These are phyloP conservation scores for Ilex aquifolium DNA, from an alignment of 257 asterid species.

Conservation along the genomic window DNA sequence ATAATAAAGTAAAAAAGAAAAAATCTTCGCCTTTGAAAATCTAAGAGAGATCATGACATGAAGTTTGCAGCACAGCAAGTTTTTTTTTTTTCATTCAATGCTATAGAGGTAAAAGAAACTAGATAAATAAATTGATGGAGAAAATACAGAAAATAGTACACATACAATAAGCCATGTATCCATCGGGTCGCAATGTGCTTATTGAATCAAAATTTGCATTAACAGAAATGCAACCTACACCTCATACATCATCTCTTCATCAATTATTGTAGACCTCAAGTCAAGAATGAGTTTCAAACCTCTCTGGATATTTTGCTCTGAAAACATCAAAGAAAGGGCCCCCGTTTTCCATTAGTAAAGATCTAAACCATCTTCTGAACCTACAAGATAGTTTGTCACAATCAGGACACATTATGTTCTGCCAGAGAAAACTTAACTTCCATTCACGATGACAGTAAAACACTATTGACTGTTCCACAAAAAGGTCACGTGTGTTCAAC, in stretches of 20 bases:
- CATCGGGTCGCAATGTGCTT: no score
- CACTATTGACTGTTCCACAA: constrained; percentile 2
- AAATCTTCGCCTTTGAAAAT: not conserved
- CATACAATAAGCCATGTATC: not conserved
- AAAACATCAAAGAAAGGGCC: constrained; percentile 69
- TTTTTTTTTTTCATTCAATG: not conserved
- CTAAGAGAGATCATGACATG: no score
- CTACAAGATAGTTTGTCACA: constrained; percentile 33
- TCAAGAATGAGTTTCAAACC: constrained; percentile 30
- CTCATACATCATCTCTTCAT: no score
- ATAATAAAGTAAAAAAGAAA: constrained; percentile 3
- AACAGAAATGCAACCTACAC: no score
- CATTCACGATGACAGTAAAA: not conserved
- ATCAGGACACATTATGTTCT: not conserved
- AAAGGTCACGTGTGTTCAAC: constrained; percentile 6
- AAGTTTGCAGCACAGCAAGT: no score
- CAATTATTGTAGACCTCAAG: not conserved
- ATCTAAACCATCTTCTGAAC: constrained; percentile 91
- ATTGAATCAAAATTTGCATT: no score
- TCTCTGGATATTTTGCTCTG: constrained; percentile 74
- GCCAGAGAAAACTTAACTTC: not conserved
- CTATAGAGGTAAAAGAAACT: not conserved
- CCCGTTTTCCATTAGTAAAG: constrained; percentile 65
- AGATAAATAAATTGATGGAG: not conserved
- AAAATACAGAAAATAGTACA: not conserved